Percentiles rank a stretch among this genome's conserved stretches.
Evolutionary conservation across 441 rosid species (phyloP).

Genomic region (Arabidopsis hybrid): DNA sequence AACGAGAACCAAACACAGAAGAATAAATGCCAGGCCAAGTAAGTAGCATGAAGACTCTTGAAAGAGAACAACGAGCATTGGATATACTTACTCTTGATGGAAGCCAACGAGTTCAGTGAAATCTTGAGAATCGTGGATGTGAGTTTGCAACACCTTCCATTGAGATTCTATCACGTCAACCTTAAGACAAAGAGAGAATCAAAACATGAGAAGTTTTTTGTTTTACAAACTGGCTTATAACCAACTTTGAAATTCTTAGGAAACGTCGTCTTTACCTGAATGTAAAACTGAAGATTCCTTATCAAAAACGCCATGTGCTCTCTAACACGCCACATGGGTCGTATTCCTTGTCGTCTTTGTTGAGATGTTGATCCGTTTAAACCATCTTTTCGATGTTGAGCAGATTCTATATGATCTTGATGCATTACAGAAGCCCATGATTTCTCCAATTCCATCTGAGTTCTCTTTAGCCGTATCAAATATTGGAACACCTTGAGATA

Average conservation of each 20-base stretch:
- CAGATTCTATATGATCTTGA: constrained; percentile 89
- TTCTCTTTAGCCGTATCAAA: constrained; percentile 86
- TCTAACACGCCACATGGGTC: constrained; percentile 96
- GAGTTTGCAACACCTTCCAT: constrained; percentile 94
- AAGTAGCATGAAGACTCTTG: constrained; percentile 8
- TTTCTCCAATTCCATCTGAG: constrained; percentile 98
- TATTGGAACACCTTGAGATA: constrained; percentile 89
- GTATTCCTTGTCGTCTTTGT: constrained; percentile 77
- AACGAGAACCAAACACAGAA: neutral
- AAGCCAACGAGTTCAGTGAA: constrained; percentile 94
- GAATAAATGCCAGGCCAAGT: neutral
- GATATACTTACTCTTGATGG: constrained; percentile 88
- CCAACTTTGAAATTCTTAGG: constrained; percentile 14
- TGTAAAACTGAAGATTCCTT: constrained; percentile 96
- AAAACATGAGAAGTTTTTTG: constrained; percentile 14
- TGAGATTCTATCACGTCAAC: constrained; percentile 99
- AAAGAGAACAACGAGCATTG: neutral
- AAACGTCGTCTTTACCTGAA: constrained; percentile 65
- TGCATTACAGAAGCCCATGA: constrained; percentile 99
- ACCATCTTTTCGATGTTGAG: constrained; percentile 66
- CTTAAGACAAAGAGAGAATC: constrained; percentile 49
- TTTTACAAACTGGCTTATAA: constrained; percentile 12
- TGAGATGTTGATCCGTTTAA: constrained; percentile 62
- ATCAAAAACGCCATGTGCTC: constrained; percentile 99
- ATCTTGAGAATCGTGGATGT: constrained; percentile 86